Percentiles rank a stretch among this genome's conserved stretches.
phyloP scores from a whole-genome alignment of 75 land plant genomes.

The Larix kaempferi region DNA sequence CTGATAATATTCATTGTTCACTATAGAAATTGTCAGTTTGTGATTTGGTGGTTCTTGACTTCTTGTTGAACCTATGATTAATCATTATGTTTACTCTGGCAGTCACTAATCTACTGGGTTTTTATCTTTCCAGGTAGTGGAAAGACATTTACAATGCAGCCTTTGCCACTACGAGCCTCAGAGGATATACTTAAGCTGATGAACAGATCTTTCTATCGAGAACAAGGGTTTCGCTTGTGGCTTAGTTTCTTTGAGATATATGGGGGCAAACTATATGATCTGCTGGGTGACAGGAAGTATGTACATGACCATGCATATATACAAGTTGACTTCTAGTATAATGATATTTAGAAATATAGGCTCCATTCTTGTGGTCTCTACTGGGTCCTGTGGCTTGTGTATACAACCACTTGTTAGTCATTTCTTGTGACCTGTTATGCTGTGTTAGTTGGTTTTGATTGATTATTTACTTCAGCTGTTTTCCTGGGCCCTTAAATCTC shows the following conservation, averaged over 20 bases:
- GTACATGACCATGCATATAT: slow-evolving; percentile 14
- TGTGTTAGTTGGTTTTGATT: too few species aligned
- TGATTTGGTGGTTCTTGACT: not conserved
- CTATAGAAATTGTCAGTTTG: not conserved
- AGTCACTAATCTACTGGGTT: not conserved
- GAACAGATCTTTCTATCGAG: slow-evolving; percentile 72
- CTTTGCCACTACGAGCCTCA: slow-evolving; percentile 85
- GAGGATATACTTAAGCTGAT: slow-evolving; percentile 80
- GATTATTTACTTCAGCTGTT: too few species aligned
- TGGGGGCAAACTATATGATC: slow-evolving; percentile 98
- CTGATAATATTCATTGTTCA: not conserved
- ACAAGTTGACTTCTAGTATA: slow-evolving; percentile 9
- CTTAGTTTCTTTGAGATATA: slow-evolving; percentile 99
- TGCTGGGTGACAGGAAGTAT: slow-evolving; percentile 94
- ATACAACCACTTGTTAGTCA: too few species aligned
- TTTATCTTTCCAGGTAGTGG: slow-evolving; percentile 79
- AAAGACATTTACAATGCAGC: slow-evolving; percentile 98
- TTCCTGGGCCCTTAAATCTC: too few species aligned
- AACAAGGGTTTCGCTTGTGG: slow-evolving; percentile 82
- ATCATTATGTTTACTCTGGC: not conserved
- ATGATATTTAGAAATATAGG: not conserved
- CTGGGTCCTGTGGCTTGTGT: too few species aligned
- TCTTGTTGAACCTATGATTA: not conserved
- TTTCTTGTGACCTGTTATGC: too few species aligned
- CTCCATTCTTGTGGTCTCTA: too few species aligned